Conservation (phyloP, 2,329 filamentous ascomycete species). For the Epichloe uncinata region DNA sequence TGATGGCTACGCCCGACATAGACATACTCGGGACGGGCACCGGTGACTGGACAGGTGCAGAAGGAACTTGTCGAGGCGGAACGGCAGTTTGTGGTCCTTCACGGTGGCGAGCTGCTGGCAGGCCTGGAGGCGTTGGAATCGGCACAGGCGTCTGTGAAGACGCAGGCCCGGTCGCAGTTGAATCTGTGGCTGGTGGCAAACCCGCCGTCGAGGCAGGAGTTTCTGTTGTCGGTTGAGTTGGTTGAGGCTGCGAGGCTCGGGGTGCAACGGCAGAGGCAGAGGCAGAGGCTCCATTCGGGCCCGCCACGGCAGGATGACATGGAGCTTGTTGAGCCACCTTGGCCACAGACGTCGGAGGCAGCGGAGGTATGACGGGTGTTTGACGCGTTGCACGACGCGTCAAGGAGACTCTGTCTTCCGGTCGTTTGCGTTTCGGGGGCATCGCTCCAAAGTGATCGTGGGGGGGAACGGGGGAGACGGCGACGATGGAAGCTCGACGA, state of each 20-base stretch:
- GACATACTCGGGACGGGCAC: slow-evolving; percentile 5
- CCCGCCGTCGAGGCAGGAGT: neutral
- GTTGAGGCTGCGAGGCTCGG: neutral
- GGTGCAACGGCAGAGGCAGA: neutral
- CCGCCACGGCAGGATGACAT: neutral
- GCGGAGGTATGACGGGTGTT: slow-evolving; percentile 20
- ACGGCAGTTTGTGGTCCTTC: slow-evolving; percentile 5
- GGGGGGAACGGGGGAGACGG: neutral
- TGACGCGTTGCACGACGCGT: slow-evolving; percentile 28
- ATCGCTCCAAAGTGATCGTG: slow-evolving; percentile 11
- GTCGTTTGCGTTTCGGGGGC: slow-evolving; percentile 26
- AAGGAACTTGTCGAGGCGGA: slow-evolving; percentile 1
- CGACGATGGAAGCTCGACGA: neutral
- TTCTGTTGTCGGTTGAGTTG: neutral
- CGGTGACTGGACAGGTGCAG: slow-evolving; percentile 1
- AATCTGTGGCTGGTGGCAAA: neutral
- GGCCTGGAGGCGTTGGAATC: slow-evolving; percentile 8
- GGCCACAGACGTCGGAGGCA: slow-evolving; percentile 9
- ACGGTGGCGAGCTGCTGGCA: slow-evolving; percentile 13
- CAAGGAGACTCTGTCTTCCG: slow-evolving; percentile 14
- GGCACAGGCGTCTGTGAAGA: slow-evolving; percentile 9
- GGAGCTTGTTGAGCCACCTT: slow-evolving; percentile 4
- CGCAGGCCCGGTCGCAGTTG: slow-evolving; percentile 7
- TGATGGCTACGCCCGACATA: slow-evolving; percentile 4
- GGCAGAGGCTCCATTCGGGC: neutral